phyloP scores from a whole-genome alignment of 2,329 filamentous ascomycete genomes.

The Clarireedia sp. region DNA sequence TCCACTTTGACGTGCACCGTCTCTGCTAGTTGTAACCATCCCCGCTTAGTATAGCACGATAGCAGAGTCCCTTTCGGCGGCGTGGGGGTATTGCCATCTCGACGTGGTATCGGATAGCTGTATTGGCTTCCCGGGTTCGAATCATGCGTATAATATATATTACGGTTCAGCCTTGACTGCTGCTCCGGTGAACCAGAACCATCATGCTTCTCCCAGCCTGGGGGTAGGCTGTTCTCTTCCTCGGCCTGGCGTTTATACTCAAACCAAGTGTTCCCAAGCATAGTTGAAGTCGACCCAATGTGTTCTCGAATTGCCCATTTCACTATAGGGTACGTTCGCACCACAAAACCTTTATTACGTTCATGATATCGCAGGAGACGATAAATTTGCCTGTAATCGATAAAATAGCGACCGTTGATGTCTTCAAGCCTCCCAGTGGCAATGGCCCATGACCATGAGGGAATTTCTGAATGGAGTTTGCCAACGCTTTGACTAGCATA shows the following conservation, averaged over 20 bases:
- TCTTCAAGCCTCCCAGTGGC: no score
- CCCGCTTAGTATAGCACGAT: neutral
- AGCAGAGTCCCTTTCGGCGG: neutral
- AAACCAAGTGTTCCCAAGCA: neutral
- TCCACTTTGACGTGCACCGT: no score
- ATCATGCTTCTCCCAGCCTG: neutral
- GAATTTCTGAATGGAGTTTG: neutral
- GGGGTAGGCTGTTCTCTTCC: neutral
- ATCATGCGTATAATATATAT: neutral
- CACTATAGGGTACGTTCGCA: neutral
- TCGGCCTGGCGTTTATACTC: neutral
- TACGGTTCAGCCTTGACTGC: neutral
- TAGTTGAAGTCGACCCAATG: neutral
- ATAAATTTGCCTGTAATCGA: no score
- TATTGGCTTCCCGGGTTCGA: neutral
- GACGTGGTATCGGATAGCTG: neutral
- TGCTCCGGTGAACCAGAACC: no score
- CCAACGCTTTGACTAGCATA: neutral
- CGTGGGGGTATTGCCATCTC: neutral
- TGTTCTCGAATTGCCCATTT: neutral
- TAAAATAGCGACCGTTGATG: no score
- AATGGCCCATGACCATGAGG: slow-evolving; percentile 9
- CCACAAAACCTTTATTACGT: neutral
- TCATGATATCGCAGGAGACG: no score
- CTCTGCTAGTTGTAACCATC: neutral